phyloP scores from a whole-genome alignment of 1,284 basidiomycete species.

The Malassezia yamatoensis region DNA sequence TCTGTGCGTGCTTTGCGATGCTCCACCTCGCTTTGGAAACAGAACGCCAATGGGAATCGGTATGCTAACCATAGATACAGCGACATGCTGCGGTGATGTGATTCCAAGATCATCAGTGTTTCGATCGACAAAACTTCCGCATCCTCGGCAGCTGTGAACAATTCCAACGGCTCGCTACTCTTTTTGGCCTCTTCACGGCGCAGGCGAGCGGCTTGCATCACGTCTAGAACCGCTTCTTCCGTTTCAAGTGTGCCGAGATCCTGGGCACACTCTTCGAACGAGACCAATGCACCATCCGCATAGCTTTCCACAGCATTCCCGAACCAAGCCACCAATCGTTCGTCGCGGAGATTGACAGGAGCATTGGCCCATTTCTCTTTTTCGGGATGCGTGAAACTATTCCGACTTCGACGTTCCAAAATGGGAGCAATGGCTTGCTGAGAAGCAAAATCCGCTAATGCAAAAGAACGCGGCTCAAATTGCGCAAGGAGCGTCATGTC shows the following conservation, averaged over 20 bases:
- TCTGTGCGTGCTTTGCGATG: conserved; percentile 62
- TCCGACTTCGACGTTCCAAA: conserved; percentile 49
- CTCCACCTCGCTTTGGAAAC: conserved; percentile 54
- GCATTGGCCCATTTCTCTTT: conserved; percentile 51
- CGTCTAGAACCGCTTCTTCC: conserved; percentile 10
- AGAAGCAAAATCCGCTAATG: conserved; percentile 48
- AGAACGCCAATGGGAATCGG: conserved; percentile 66
- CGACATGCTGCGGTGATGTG: conserved; percentile 68
- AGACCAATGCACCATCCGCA: conserved; percentile 47
- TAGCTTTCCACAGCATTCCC: conserved; percentile 48
- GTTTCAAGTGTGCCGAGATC: conserved; percentile 50
- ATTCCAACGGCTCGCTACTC: conserved; percentile 15
- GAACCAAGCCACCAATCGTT: conserved; percentile 48
- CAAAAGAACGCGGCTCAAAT: conserved; percentile 53
- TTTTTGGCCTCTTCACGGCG: conserved; percentile 1
- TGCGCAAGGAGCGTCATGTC: conserved; percentile 54
- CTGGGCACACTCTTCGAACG: conserved; percentile 48
- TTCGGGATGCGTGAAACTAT: conserved; percentile 53
- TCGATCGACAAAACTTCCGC: conserved; percentile 29
- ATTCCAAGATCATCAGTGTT: conserved; percentile 58
- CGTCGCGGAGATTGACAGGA: conserved; percentile 52
- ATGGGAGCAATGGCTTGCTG: conserved; percentile 45
- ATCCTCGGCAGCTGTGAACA: conserved; percentile 11
- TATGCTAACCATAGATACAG: conserved; percentile 78
- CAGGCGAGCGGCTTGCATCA: not conserved